Conservation (phyloP, 352 stramenopile species). For the Phytophthora melonis region DNA sequence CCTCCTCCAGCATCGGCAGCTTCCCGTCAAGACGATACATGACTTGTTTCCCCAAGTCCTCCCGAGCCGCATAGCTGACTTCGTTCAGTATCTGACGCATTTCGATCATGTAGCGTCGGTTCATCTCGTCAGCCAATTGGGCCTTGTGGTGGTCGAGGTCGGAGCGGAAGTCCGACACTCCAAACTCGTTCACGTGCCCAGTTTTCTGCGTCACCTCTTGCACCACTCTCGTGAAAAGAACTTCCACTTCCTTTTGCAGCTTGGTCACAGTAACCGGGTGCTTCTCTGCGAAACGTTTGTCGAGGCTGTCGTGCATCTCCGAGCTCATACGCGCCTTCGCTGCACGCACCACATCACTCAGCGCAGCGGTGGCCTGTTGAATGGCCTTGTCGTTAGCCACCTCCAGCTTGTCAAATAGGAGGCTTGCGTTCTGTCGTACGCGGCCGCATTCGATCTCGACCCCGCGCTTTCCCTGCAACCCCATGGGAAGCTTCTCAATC, state of each 20-base stretch:
- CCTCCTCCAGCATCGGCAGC: conserved; percentile 66
- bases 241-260: conserved; percentile 69
- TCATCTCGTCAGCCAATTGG: conserved; percentile 71
- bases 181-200: conserved; percentile 33
- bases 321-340: conserved; percentile 72
- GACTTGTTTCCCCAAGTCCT: conserved; percentile 74
- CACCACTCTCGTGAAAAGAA: conserved; percentile 41
- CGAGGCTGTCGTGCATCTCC: conserved; percentile 66
- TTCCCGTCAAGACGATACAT: conserved; percentile 73
- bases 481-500: conserved; percentile 59
- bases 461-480: conserved; percentile 51
- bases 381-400: conserved; percentile 80
- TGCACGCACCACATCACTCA: conserved; percentile 62
- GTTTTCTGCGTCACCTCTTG: conserved; percentile 45
- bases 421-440: conserved; percentile 62
- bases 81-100: conserved; percentile 83
- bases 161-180: conserved; percentile 46
- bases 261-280: conserved; percentile 63
- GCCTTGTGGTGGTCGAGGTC: conserved; percentile 76
- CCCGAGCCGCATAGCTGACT: conserved; percentile 62
- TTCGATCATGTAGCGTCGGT: conserved; percentile 80
- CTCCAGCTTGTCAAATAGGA: conserved; percentile 81
- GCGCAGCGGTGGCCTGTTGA: conserved; percentile 57
- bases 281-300: conserved; percentile 64
- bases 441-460: conserved; percentile 46